Conservation (phyloP, 441 rosid genomes). For the Hura crepitans region DNA sequence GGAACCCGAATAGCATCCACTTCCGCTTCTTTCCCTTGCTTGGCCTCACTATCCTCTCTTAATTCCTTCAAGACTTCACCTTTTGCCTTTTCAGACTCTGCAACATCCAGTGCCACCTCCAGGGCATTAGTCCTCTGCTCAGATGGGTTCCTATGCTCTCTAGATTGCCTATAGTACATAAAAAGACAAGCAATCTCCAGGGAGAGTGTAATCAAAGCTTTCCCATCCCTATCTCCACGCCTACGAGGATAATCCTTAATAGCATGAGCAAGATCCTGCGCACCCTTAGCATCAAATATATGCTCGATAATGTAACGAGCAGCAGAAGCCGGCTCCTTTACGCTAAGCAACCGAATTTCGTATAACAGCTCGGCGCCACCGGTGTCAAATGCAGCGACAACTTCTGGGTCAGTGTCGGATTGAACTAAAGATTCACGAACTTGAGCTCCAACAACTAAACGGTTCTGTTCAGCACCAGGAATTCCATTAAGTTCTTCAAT, state of each 20-base stretch:
- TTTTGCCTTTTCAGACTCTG: constrained; percentile 56
- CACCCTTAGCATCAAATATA: constrained; percentile 43
- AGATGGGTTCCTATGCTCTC: constrained; percentile 58
- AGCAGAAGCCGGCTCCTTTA: constrained; percentile 52
- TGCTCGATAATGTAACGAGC: constrained; percentile 44
- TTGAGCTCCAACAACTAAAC: constrained; percentile 63
- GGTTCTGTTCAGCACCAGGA: constrained; percentile 75
- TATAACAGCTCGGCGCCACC: constrained; percentile 75
- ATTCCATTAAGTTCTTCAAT: constrained; percentile 76
- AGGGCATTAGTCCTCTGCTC: constrained; percentile 44
- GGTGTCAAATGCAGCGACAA: constrained; percentile 53
- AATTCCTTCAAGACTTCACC: constrained; percentile 36
- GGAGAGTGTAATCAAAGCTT: constrained; percentile 51
- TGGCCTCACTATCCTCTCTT: constrained; percentile 28
- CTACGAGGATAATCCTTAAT: constrained; percentile 78
- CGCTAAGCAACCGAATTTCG: constrained; percentile 67
- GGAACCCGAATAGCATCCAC: constrained; percentile 39
- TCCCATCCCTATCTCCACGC: constrained; percentile 62
- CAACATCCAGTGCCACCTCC: constrained; percentile 50
- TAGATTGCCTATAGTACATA: constrained; percentile 60
- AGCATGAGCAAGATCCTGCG: constrained; percentile 69
- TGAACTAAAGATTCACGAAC: constrained; percentile 64
- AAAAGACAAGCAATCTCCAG: constrained; percentile 80
- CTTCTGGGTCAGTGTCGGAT: constrained; percentile 48
- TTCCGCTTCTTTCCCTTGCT: constrained; percentile 29